A percentile compares a stretch with the other conserved stretches of the same genome.
phyloP scores from a whole-genome alignment of 768 basidiomycete species.

The Melanogaster broomeanus region DNA sequence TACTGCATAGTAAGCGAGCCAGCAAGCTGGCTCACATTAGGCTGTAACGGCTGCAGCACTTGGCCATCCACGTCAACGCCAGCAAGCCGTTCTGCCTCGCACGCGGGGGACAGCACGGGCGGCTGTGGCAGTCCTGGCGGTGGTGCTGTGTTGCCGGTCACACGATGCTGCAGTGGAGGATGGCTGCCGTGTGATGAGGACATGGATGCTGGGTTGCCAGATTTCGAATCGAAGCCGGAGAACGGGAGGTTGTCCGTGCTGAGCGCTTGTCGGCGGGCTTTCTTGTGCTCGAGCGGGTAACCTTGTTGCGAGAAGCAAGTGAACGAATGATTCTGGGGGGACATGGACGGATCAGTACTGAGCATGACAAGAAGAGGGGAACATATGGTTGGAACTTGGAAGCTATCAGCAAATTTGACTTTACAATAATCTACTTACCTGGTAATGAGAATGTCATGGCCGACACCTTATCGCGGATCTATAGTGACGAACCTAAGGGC shows the following conservation, averaged over 20 bases:
- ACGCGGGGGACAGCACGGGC: constrained; percentile 65
- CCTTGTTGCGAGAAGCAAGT: constrained; percentile 68
- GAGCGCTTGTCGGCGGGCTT: constrained; percentile 76
- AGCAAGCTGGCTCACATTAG: constrained; percentile 10
- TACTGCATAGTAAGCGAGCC: constrained; percentile 31
- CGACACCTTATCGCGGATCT: no score
- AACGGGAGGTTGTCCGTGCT: constrained; percentile 63
- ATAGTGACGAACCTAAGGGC: no score
- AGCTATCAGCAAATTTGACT: no score
- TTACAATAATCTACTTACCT: no score
- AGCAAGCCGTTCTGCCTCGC: constrained; percentile 52
- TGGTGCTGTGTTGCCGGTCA: constrained; percentile 45
- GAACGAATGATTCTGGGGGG: constrained; percentile 35
- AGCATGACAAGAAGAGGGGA: not conserved
- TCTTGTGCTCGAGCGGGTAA: constrained; percentile 83
- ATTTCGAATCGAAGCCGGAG: constrained; percentile 41
- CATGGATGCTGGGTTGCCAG: constrained; percentile 23
- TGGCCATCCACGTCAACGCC: constrained; percentile 39
- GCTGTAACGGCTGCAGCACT: constrained; percentile 31
- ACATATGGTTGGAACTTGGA: no score
- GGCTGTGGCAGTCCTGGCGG: constrained; percentile 39
- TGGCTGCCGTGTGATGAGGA: constrained; percentile 27
- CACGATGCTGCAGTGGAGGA: constrained; percentile 59
- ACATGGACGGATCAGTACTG: constrained; percentile 16
- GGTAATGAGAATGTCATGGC: no score